Percentiles rank a stretch among this genome's conserved stretches.
phyloP scores from a whole-genome alignment of 768 basidiomycete species.

The Mrakia gelida region DNA sequence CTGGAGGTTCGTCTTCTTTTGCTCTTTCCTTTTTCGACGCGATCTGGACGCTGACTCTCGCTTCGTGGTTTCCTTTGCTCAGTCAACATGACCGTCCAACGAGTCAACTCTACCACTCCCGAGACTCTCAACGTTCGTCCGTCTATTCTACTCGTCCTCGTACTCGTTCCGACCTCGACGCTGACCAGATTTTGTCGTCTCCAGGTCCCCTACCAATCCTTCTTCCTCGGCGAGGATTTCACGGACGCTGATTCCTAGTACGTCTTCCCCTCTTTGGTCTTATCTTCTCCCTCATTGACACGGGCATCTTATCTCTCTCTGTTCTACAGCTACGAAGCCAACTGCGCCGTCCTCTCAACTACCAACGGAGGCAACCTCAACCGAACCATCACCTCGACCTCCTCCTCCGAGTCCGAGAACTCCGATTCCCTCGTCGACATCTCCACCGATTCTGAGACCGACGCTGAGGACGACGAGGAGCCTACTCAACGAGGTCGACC shows the following conservation, averaged over 20 bases:
- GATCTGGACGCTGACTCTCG: not conserved
- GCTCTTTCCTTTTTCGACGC: not conserved
- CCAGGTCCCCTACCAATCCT: slow-evolving; percentile 54
- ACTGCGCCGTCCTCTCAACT: slow-evolving; percentile 53
- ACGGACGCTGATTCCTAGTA: slow-evolving; percentile 37
- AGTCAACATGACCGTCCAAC: slow-evolving; percentile 51
- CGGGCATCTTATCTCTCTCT: not conserved
- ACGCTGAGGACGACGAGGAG: not conserved
- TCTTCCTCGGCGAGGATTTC: slow-evolving; percentile 52
- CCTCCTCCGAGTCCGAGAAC: not conserved
- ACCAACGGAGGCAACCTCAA: slow-evolving; percentile 57
- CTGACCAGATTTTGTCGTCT: not conserved
- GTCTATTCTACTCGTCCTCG: not conserved
- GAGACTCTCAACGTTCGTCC: slow-evolving; percentile 49
- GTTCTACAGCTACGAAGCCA: slow-evolving; percentile 55
- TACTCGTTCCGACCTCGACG: not conserved
- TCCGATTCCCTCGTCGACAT: not conserved
- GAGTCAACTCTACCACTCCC: slow-evolving; percentile 51
- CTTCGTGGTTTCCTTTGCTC: not conserved
- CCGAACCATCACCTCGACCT: slow-evolving; percentile 6
- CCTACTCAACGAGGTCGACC: not conserved
- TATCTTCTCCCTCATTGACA: not conserved
- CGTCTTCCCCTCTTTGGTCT: not conserved
- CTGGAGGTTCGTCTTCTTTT: not conserved
- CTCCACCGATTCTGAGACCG: not conserved